Evolutionary conservation across 768 basidiomycete species (phyloP).

Genomic region (Hygrocybe coccinea): DNA sequence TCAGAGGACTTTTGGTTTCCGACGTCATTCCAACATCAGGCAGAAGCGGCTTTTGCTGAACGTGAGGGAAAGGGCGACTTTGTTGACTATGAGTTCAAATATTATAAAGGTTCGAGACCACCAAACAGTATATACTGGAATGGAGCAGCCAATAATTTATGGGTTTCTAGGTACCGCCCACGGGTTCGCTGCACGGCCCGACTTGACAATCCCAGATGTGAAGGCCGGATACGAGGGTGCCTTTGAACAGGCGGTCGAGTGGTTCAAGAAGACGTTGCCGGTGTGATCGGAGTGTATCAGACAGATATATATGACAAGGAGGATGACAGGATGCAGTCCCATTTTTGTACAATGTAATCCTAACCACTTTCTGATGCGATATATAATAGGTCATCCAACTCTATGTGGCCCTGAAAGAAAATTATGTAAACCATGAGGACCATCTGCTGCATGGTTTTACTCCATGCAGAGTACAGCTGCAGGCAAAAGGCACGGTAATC

Average conservation of each 20-base stretch:
- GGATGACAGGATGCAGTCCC: too few species aligned
- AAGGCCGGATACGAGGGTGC: slow-evolving; percentile 41
- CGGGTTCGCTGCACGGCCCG: slow-evolving; percentile 44
- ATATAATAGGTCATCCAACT: too few species aligned
- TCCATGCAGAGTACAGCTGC: too few species aligned
- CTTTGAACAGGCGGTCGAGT: slow-evolving; percentile 38
- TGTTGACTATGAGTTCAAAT: slow-evolving; percentile 43
- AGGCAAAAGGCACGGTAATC: too few species aligned
- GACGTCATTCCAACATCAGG: slow-evolving; percentile 24
- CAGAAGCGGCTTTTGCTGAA: slow-evolving; percentile 34
- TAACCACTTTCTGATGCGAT: too few species aligned
- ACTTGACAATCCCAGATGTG: slow-evolving; percentile 34
- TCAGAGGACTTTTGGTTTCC: slow-evolving; percentile 39
- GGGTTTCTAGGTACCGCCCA: slow-evolving; percentile 37
- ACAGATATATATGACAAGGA: background rate
- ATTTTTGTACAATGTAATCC: too few species aligned
- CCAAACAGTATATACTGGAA: background rate
- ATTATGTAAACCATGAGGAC: too few species aligned
- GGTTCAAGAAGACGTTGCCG: slow-evolving; percentile 42
- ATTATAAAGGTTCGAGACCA: slow-evolving; percentile 37
- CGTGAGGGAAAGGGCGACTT: slow-evolving; percentile 34
- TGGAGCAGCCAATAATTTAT: too few species aligned
- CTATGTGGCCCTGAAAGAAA: too few species aligned
- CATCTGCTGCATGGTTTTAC: too few species aligned
- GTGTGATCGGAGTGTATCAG: slow-evolving; percentile 12